Base-by-base conservation (phyloP, 2,329 filamentous ascomycete genomes). In the Botrytis medusae region DNA sequence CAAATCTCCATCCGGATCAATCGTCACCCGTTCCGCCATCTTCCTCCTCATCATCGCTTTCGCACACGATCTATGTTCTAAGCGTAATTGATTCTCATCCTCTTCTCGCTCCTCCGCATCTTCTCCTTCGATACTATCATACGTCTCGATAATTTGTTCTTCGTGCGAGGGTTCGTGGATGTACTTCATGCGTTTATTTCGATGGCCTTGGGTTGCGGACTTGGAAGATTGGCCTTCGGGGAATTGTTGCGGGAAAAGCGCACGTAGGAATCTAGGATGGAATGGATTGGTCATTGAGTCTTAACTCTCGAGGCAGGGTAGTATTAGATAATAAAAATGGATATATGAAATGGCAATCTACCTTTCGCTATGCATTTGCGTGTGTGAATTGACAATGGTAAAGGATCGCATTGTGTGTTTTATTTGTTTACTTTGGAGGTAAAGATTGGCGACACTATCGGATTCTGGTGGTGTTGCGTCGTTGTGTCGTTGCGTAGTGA, bases 211-310 rank as follows among this genome's bases (percentile, higher is more conserved):
- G 2, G 6, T 4, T 18, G 25, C 7, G 22, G 64, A 37, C 25
- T 9, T 46, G 25, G 25, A n/a, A n/a, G 48, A 16, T 25, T 54
- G 42, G 0, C 32, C 42, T 8, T 34, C 63, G 22, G 51, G 25
- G 7, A 72, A 72, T n/a, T 72, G 71, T 40, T 61, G 71, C 7
- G 71, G 71, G 32, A 72, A 72, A 0, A 72, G 63, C 57, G 71
- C 71, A 25, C 71, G 71, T 4, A 72, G 51, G 14, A 72, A 72
- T 37, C 71, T 72, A 14, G 29, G n/a, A 34, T 42, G 61, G 37
- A n/a, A 32, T 18, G 37, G n/a, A 12, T 72, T 72, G 63, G 61
- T 72, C 64, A 68, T 68, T 40, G 64, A 68, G 16, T 25, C 32
- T 72, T n/a, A 9, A 25, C n/a, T 10, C 29, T 44, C 2, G 22